phyloP scores from a whole-genome alignment of 495 filamentous ascomycete genomes.

The Articulospora tetracladia region DNA sequence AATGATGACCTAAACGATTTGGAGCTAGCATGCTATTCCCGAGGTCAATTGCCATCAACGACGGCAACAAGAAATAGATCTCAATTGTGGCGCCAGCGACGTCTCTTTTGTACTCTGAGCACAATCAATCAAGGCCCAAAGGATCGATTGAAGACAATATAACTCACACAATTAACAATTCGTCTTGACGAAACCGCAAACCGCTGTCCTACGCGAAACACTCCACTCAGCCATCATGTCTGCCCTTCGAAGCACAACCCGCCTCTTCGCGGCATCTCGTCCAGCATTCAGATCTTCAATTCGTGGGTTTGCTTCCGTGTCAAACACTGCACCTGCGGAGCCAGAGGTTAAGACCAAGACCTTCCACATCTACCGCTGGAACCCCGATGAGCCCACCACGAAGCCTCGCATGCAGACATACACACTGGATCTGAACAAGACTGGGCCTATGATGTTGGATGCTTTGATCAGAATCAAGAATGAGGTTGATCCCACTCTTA shows the following conservation, averaged over 20 bases:
- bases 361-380: conserved; percentile 99
- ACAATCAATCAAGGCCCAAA: not conserved
- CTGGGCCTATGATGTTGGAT: conserved; percentile 96
- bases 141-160: not conserved
- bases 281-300: conserved; percentile 37
- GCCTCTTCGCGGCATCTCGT: conserved; percentile 56
- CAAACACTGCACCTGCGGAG: conserved; percentile 36
- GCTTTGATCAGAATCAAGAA: conserved; percentile 98
- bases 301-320: conserved; percentile 21
- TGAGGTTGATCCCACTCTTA: conserved; percentile 93
- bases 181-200: not conserved
- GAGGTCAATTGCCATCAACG: conserved; percentile 6
- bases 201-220: not conserved
- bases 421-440: conserved; percentile 94
- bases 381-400: conserved; percentile 81
- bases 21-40: conserved; percentile 5
- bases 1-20: not conserved
- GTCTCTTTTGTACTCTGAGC: not conserved
- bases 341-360: conserved; percentile 72
- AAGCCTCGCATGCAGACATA: conserved; percentile 97
- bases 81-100: not conserved
- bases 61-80: not conserved
- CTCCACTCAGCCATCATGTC: conserved; percentile 59
- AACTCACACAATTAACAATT: not conserved
- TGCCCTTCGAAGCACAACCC: conserved; percentile 67